A percentile compares a stretch with the other conserved stretches of the same genome.
These are phyloP conservation scores for Mycena maculata DNA, from an alignment of 768 basidiomycete genomes.

Conservation along the genomic window DNA sequence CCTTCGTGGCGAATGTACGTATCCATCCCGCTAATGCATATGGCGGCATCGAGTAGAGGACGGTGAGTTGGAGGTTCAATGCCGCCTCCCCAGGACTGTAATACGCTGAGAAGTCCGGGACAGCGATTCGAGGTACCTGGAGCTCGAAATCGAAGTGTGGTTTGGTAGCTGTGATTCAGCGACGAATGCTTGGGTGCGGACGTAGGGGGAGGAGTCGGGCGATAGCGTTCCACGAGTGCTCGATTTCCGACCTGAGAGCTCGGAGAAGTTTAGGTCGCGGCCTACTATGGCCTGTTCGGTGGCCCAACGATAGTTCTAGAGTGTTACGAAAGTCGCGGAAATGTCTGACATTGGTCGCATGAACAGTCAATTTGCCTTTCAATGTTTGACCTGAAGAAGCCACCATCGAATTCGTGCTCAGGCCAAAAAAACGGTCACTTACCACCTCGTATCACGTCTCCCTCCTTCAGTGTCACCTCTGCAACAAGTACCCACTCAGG, in stretches of 20 bases:
- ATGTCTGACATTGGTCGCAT: constrained; percentile 11
- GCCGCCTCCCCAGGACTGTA: neutral
- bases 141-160: constrained; percentile 22
- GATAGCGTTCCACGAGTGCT: neutral
- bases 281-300: neutral
- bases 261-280: neutral
- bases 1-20: neutral
- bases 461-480: constrained; percentile 22
- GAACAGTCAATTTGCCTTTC: constrained; percentile 21
- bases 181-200: constrained; percentile 5
- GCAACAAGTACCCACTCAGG: constrained; percentile 19
- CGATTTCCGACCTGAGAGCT: no score
- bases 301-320: constrained; percentile 8
- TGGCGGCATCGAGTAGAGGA: constrained; percentile 12
- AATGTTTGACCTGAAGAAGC: constrained; percentile 2
- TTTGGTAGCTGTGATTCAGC: neutral
- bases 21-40: neutral
- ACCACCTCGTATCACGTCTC: constrained; percentile 6
- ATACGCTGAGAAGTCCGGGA: constrained; percentile 16
- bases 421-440: neutral
- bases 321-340: neutral
- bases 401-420: neutral
- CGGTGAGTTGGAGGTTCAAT: neutral
- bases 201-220: neutral
- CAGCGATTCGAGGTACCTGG: neutral